Conservation (phyloP, 306 rosid species). For the Dalbergia oliveri region DNA sequence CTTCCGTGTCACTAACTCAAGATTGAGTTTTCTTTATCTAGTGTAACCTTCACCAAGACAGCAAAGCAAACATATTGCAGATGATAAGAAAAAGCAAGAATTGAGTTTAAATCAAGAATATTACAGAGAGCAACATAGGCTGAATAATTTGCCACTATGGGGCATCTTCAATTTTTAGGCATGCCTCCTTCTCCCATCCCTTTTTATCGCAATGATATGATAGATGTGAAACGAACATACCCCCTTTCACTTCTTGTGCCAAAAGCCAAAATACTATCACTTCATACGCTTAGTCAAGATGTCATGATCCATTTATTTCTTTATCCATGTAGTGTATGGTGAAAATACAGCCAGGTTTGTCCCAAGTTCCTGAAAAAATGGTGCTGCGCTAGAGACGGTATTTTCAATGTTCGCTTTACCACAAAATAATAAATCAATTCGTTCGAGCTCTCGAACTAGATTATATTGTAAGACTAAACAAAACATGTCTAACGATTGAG, state of each 20-base stretch:
- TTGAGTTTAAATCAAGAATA: slow-evolving; percentile 19
- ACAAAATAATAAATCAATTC: slow-evolving; percentile 33
- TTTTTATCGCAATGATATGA: background rate
- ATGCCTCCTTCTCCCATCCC: background rate
- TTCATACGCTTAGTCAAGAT: slow-evolving; percentile 17
- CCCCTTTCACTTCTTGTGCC: slow-evolving; percentile 33
- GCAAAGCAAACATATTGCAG: background rate
- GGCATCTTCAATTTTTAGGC: slow-evolving; percentile 10
- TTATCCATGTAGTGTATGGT: slow-evolving; percentile 22
- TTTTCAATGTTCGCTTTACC: slow-evolving; percentile 40
- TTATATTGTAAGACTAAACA: background rate
- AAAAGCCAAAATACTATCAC: slow-evolving; percentile 17
- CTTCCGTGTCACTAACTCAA: background rate
- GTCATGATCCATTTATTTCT: slow-evolving; percentile 20
- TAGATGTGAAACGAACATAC: slow-evolving; percentile 31
- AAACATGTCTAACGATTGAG: slow-evolving; percentile 14
- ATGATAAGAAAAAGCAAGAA: slow-evolving; percentile 36
- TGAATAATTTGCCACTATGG: slow-evolving; percentile 25
- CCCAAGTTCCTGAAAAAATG: background rate
- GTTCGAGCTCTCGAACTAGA: slow-evolving; percentile 33
- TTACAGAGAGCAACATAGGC: background rate
- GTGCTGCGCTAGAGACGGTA: slow-evolving; percentile 5
- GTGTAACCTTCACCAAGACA: slow-evolving; percentile 14
- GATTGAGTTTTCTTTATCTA: background rate
- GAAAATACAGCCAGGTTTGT: slow-evolving; percentile 15